Base-by-base conservation (phyloP, 192 early-diverging fungal genomes). In the Entophlyctis luteolus region DNA sequence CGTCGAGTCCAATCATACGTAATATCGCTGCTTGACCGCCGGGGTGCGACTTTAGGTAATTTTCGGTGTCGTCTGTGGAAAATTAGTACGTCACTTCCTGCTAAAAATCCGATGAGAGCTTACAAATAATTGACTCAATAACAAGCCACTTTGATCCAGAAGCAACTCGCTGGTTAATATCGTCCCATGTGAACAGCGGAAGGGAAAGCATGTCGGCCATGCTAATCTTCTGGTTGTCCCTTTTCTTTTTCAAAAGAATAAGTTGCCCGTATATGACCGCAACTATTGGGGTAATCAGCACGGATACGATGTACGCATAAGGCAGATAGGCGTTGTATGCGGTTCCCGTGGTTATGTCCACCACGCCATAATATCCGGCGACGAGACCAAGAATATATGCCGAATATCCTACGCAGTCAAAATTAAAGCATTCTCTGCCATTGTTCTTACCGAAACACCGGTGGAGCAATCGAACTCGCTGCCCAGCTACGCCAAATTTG, bases 121-220 rank as follows among this genome's bases (percentile, higher is more conserved):
- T 36, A 72, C 70, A 76, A 29, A 76, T 74, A 2, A 76, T 48
- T 4, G 28, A 32, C 3, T 72, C 33, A 45, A 76, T 76, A 14
- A 76, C 54, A 3, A 76, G 31, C 74, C 74, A 76, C 38, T 76
- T 76, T 6, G 57, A 47, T 25, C 74, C 74, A 2, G 32, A 3
- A 16, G 25, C 25, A n/a, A 76, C 65, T 4, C 71, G 14, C 50
- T 46, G 31, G 32, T 76, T 55, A 20, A 76, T 28, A 29, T 68
- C 58, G 22, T 76, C 74, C 74, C 74, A 76, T 16, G 29, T 48
- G 42, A 76, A 76, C 3, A 39, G 25, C 5, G 74, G 74, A 2
- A 75, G 55, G 22, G 20, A n/a, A 33, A 31, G 12, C 12, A 59
- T 2, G 32, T 60, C 36, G 6, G 29, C 1, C 16, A 28, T 36